Percentiles rank a stretch among this genome's conserved stretches.
These are phyloP conservation scores for Hortaea werneckii DNA, from an alignment of 2,329 filamentous ascomycete genomes.

Conservation along the genomic window DNA sequence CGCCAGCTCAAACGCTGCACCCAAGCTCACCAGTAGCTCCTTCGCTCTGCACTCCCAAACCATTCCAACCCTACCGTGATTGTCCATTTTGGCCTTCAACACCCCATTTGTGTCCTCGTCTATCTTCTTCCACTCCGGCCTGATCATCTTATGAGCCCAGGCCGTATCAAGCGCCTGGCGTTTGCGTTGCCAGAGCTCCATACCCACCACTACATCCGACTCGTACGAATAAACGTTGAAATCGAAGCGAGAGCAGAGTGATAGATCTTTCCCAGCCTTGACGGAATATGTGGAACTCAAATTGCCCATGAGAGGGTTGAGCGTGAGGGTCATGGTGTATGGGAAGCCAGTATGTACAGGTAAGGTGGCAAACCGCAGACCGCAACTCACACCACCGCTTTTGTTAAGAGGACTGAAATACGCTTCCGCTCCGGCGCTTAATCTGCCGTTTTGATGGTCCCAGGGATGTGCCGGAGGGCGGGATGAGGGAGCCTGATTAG, in stretches of 20 bases:
- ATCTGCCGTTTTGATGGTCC: constrained; percentile 64
- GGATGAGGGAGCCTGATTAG: constrained; percentile 11
- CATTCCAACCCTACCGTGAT: constrained; percentile 74
- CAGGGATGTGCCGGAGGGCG: constrained; percentile 21
- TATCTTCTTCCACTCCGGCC: constrained; percentile 31
- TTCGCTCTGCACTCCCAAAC: constrained; percentile 92
- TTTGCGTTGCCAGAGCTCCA: constrained; percentile 69
- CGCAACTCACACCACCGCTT: constrained; percentile 80
- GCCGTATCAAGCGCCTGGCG: constrained; percentile 29
- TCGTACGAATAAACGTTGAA: constrained; percentile 99
- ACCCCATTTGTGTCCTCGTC: constrained; percentile 65
- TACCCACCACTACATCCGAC: constrained; percentile 81
- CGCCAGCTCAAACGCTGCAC: constrained; percentile 72
- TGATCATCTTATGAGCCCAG: constrained; percentile 34
- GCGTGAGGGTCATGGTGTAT: constrained; percentile 81
- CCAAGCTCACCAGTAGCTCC: constrained; percentile 83
- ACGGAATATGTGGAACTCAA: constrained; percentile 87
- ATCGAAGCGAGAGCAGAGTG: constrained; percentile 81
- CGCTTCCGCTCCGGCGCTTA: constrained; percentile 83
- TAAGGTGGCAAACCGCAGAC: constrained; percentile 79
- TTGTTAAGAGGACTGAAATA: constrained; percentile 96
- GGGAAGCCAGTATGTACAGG: constrained; percentile 74
- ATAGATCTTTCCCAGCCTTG: constrained; percentile 70
- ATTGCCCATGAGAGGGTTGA: constrained; percentile 91
- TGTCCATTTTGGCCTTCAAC: constrained; percentile 79